Evolutionary conservation across 495 filamentous ascomycete species (phyloP).

Genomic region (Terfezia boudieri): DNA sequence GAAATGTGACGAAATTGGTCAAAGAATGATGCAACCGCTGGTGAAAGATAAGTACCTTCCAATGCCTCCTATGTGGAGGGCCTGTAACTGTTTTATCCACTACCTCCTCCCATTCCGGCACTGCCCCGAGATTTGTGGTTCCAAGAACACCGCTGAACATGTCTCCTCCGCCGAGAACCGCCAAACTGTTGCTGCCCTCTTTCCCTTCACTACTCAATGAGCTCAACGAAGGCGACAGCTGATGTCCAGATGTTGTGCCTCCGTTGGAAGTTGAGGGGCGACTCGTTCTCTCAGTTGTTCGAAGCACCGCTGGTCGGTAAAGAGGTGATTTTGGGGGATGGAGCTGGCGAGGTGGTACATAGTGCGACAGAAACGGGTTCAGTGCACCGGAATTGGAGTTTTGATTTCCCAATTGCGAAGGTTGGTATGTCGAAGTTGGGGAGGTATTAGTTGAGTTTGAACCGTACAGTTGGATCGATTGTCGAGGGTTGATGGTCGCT

Average conservation of each 20-base stretch:
- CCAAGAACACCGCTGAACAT: conserved; percentile 1
- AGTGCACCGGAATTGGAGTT: background rate
- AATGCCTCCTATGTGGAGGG: conserved; percentile 40
- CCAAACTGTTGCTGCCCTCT: conserved; percentile 8
- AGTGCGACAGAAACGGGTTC: conserved; percentile 21
- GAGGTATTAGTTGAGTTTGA: conserved; percentile 29
- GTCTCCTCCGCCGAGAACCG: conserved; percentile 7
- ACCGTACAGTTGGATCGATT: conserved; percentile 8
- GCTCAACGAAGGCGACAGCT: conserved; percentile 11
- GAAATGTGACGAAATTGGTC: background rate
- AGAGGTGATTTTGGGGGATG: conserved; percentile 41
- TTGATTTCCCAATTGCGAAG: conserved; percentile 1
- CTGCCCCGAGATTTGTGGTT: background rate
- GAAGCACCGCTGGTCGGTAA: conserved; percentile 45
- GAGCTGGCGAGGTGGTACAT: conserved; percentile 32
- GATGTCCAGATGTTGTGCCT: background rate
- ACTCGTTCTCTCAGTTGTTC: conserved; percentile 38
- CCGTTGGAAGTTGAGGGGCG: conserved; percentile 22
- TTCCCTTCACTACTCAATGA: conserved; percentile 11
- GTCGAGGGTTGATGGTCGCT: background rate
- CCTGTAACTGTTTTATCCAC: conserved; percentile 28
- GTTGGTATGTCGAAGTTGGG: conserved; percentile 29
- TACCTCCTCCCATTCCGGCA: conserved; percentile 20
- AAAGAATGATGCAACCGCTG: background rate
- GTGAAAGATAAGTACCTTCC: conserved; percentile 36